A percentile compares a stretch with the other conserved stretches of the same genome.
These are phyloP conservation scores for Trichoderma citrinoviride DNA, from an alignment of 2,329 filamentous ascomycete species.

Conservation along the genomic window DNA sequence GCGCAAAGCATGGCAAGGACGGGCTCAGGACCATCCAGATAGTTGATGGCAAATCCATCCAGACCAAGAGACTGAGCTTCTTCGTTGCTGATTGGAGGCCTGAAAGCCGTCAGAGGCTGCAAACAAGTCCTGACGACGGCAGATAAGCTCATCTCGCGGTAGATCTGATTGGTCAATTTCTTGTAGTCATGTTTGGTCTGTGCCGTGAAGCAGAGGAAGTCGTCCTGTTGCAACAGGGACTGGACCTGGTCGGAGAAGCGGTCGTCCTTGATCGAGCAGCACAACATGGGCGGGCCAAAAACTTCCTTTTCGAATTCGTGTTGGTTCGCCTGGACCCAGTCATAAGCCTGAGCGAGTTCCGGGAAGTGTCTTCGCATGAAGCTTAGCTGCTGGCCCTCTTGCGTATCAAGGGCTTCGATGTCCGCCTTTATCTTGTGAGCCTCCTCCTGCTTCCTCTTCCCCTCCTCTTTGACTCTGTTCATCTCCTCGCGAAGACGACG, in stretches of 20 bases:
- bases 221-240: slow-evolving; percentile 48
- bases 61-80: slow-evolving; percentile 63
- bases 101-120: slow-evolving; percentile 53
- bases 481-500: slow-evolving; percentile 41
- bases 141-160: slow-evolving; percentile 60
- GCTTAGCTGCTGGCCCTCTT: slow-evolving; percentile 68
- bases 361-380: slow-evolving; percentile 59
- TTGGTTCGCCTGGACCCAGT: slow-evolving; percentile 75
- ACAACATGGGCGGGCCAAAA: slow-evolving; percentile 76
- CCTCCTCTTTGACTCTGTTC: slow-evolving; percentile 42
- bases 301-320: slow-evolving; percentile 70
- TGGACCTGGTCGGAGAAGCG: slow-evolving; percentile 59
- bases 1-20: slow-evolving; percentile 87
- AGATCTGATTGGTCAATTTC: slow-evolving; percentile 65
- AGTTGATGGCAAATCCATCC: slow-evolving; percentile 77
- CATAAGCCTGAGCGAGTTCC: slow-evolving; percentile 70
- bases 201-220: slow-evolving; percentile 68
- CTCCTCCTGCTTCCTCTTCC: slow-evolving; percentile 40
- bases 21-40: slow-evolving; percentile 73
- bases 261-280: slow-evolving; percentile 73
- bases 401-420: slow-evolving; percentile 64
- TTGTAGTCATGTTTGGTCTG: slow-evolving; percentile 74
- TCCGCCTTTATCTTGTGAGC: slow-evolving; percentile 44
- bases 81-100: slow-evolving; percentile 51
- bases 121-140: slow-evolving; percentile 68